Conservation (phyloP, 2,329 filamentous ascomycete genomes). For the Didymella pomorum region DNA sequence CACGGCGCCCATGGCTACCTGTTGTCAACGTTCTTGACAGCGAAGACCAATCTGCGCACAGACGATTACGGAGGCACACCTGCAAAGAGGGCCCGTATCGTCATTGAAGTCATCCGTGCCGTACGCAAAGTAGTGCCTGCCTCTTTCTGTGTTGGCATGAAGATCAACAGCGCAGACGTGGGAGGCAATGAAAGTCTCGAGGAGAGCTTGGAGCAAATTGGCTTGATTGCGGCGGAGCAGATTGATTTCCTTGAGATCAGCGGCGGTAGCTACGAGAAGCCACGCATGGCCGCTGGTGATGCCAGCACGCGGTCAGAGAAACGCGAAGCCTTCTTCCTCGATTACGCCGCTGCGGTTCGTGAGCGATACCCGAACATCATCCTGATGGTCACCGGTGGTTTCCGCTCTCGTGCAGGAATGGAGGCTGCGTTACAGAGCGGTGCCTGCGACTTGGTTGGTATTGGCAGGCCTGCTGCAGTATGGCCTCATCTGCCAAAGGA, state of each 20-base stretch:
- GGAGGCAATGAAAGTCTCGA: slow-evolving; percentile 52
- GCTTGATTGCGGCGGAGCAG: slow-evolving; percentile 57
- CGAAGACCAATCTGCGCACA: slow-evolving; percentile 56
- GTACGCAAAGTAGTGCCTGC: slow-evolving; percentile 53
- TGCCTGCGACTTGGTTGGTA: slow-evolving; percentile 29
- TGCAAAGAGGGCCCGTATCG: slow-evolving; percentile 56
- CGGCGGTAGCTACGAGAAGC: slow-evolving; percentile 59
- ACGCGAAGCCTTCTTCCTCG: slow-evolving; percentile 73
- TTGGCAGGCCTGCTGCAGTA: slow-evolving; percentile 25
- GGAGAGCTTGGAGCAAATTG: slow-evolving; percentile 67
- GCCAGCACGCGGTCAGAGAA: slow-evolving; percentile 54
- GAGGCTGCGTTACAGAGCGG: slow-evolving; percentile 58
- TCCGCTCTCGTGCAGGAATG: slow-evolving; percentile 65
- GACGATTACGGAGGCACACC: slow-evolving; percentile 59
- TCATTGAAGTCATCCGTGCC: slow-evolving; percentile 56
- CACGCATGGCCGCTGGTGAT: slow-evolving; percentile 18
- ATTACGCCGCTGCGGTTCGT: slow-evolving; percentile 64
- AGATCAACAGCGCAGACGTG: slow-evolving; percentile 60
- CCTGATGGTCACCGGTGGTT: slow-evolving; percentile 66
- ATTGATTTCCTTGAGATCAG: slow-evolving; percentile 75
- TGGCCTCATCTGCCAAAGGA: slow-evolving; percentile 14
- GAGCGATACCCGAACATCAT: slow-evolving; percentile 46
- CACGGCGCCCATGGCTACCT: slow-evolving; percentile 63
- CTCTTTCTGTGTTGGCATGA: slow-evolving; percentile 58
- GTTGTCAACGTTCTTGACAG: slow-evolving; percentile 54